Conservation (phyloP, 108 stramenopile genomes). For the Cylindrotheca closterium region DNA sequence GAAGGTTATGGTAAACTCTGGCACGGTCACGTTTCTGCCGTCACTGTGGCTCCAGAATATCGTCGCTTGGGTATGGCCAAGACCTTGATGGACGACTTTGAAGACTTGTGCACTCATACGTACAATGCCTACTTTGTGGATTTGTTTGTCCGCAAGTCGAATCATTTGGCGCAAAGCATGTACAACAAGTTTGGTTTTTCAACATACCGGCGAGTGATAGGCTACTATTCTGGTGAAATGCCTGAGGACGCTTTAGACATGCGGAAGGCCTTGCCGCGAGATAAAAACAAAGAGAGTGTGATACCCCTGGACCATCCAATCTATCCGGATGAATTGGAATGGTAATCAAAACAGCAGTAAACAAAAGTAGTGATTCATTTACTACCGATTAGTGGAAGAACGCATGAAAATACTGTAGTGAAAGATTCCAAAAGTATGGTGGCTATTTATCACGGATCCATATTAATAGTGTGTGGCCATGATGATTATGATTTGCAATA, state of each 20-base stretch:
- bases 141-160: slow-evolving; percentile 94
- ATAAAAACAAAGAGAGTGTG: slow-evolving; percentile 76
- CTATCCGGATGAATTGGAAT: slow-evolving; percentile 91
- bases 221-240: slow-evolving; percentile 85
- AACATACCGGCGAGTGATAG: slow-evolving; percentile 88
- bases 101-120: slow-evolving; percentile 64
- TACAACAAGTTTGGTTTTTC: slow-evolving; percentile 94
- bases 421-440: no score
- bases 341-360: slow-evolving; percentile 52
- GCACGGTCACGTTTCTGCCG: slow-evolving; percentile 99
- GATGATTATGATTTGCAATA: no score
- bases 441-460: no score
- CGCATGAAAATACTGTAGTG: no score
- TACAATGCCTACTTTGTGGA: slow-evolving; percentile 98
- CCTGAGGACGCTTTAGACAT: slow-evolving; percentile 95
- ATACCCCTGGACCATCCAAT: slow-evolving; percentile 88
- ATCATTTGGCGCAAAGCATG: slow-evolving; percentile 94
- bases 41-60: slow-evolving; percentile 94
- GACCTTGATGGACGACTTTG: slow-evolving; percentile 94
- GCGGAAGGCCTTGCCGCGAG: slow-evolving; percentile 83
- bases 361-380: no score
- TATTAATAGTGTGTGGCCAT: no score
- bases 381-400: no score
- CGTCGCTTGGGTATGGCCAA: slow-evolving; percentile 89
- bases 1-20: slow-evolving; percentile 93